phyloP scores from a whole-genome alignment of 2,329 filamentous ascomycete genomes.

The Trichoderma gracile region DNA sequence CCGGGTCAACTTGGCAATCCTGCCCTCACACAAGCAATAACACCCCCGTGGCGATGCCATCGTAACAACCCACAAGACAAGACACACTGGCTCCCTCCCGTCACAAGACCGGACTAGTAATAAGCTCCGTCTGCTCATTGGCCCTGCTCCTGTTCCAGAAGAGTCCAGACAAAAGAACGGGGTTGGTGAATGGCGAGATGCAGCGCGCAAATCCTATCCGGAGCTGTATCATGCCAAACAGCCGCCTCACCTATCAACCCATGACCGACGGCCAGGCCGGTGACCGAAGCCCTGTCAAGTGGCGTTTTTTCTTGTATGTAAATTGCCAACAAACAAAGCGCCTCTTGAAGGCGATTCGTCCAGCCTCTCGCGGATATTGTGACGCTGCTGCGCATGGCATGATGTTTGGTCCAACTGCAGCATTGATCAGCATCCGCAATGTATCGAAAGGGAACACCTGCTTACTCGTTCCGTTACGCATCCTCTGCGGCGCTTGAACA shows the following conservation, averaged over 20 bases:
- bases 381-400: not conserved
- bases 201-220: not conserved
- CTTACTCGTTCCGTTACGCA: slow-evolving; percentile 6
- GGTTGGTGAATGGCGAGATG: not conserved
- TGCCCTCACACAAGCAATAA: too few relatives aligned
- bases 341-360: not conserved
- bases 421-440: not conserved
- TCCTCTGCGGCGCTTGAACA: slow-evolving; percentile 13
- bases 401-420: not conserved
- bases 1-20: too few relatives aligned
- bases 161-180: too few relatives aligned
- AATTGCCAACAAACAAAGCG: not conserved
- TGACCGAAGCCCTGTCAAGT: slow-evolving; percentile 1
- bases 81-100: too few relatives aligned
- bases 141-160: not conserved
- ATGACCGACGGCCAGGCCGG: slow-evolving; percentile 23
- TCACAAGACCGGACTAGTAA: too few relatives aligned
- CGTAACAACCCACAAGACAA: too few relatives aligned
- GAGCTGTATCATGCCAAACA: not conserved
- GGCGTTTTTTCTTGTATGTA: not conserved
- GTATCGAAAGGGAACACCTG: not conserved
- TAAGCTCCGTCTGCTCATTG: too few relatives aligned
- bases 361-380: not conserved
- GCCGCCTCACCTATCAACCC: not conserved
- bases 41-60: too few relatives aligned